Percentiles rank a stretch among this genome's conserved stretches.
Conservation (phyloP, 2,329 filamentous ascomycete species). For the Aspergillus sp. region DNA sequence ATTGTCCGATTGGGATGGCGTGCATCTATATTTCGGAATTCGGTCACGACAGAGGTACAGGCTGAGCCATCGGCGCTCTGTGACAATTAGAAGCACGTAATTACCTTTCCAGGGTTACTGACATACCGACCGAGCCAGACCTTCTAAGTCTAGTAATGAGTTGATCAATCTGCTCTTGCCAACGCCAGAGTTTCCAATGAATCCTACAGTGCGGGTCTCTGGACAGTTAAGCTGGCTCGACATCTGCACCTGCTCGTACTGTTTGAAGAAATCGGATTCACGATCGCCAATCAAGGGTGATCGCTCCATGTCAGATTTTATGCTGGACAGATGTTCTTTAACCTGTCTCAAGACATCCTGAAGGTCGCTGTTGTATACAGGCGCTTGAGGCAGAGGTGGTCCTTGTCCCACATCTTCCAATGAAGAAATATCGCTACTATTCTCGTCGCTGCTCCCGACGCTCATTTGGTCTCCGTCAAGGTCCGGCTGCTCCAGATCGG, state of each 20-base stretch:
- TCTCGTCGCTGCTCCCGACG: background rate
- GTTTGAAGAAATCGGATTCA: background rate
- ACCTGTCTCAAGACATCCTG: conserved; percentile 1
- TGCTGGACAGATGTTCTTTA: conserved; percentile 1
- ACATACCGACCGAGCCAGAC: conserved; percentile 4
- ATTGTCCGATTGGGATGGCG: conserved; percentile 8
- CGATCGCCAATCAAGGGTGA: background rate
- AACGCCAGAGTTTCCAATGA: conserved; percentile 8
- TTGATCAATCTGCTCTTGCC: conserved; percentile 9
- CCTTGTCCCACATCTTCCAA: background rate
- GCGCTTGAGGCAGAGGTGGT: conserved; percentile 1
- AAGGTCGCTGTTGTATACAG: conserved; percentile 3
- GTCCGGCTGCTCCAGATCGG: background rate
- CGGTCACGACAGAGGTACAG: conserved; percentile 14
- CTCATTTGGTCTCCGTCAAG: background rate
- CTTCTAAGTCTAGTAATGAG: conserved; percentile 1
- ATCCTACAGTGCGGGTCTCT: conserved; percentile 3
- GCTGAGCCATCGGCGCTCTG: conserved; percentile 9
- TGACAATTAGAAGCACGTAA: background rate
- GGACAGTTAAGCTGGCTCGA: conserved; percentile 1
- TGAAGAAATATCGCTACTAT: background rate
- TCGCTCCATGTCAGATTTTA: background rate
- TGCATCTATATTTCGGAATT: conserved; percentile 9
- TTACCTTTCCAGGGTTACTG: background rate
- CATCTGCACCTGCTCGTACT: background rate